Percentiles rank a stretch among this genome's conserved stretches.
Conservation (phyloP, 2,329 filamentous ascomycete genomes). For the Fusarium xylarioides region DNA sequence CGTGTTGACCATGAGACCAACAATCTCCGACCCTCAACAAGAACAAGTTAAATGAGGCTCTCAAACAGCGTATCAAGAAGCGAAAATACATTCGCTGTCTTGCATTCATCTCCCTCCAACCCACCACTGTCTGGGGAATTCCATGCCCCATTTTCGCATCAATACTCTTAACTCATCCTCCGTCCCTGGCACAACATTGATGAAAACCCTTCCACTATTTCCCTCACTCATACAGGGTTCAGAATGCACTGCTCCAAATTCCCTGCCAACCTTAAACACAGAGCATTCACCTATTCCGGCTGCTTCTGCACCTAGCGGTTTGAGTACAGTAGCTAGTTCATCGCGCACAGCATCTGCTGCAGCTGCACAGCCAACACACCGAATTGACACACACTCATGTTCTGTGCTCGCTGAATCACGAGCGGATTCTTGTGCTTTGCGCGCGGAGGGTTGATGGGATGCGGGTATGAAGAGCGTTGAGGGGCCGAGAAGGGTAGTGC, state of each 20-base stretch:
- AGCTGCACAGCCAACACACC: constrained; percentile 55
- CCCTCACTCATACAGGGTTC: constrained; percentile 48
- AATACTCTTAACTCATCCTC: constrained; percentile 47
- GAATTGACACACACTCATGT: constrained; percentile 54
- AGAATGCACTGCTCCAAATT: constrained; percentile 54
- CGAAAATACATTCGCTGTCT: background rate
- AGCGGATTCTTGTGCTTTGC: constrained; percentile 44
- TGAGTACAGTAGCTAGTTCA: constrained; percentile 45
- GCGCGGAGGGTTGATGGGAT: constrained; percentile 44
- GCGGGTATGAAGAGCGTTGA: constrained; percentile 55
- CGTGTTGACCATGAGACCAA: background rate
- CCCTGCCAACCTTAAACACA: constrained; percentile 54
- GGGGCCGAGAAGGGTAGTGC: constrained; percentile 57
- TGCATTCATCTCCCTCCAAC: background rate
- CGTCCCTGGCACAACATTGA: constrained; percentile 51
- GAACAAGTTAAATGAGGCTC: no score
- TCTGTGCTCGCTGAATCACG: constrained; percentile 42
- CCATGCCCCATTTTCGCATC: constrained; percentile 50
- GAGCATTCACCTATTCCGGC: constrained; percentile 48
- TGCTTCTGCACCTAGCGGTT: constrained; percentile 29
- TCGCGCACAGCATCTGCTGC: constrained; percentile 52
- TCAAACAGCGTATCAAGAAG: background rate
- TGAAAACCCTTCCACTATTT: constrained; percentile 45
- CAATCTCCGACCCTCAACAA: background rate
- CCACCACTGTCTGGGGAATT: constrained; percentile 48